Evolutionary conservation across 345 rosid species (phyloP).

Genomic region (Citrus hindsii): DNA sequence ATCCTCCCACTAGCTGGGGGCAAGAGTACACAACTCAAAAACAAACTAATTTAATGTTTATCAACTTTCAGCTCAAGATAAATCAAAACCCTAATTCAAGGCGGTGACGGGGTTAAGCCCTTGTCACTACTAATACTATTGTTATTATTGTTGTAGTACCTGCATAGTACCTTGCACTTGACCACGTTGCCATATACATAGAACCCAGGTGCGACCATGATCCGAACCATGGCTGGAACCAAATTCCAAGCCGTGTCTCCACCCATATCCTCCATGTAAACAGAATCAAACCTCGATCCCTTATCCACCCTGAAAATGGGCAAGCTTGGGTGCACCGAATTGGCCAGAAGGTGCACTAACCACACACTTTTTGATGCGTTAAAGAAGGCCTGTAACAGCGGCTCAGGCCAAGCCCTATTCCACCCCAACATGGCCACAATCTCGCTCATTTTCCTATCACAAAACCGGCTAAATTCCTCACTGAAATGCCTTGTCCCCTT

Average conservation of each 20-base stretch:
- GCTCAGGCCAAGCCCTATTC: conserved; percentile 89
- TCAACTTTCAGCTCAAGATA: neutral
- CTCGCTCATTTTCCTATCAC: conserved; percentile 93
- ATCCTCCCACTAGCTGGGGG: neutral
- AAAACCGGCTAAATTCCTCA: conserved; percentile 78
- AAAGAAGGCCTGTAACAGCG: conserved; percentile 76
- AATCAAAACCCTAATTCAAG: conserved; percentile 3
- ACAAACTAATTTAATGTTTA: neutral
- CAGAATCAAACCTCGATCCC: conserved; percentile 53
- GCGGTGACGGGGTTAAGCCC: conserved; percentile 25
- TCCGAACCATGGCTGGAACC: conserved; percentile 51
- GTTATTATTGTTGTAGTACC: conserved; percentile 39
- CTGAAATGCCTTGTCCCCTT: conserved; percentile 88
- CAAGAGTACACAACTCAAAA: neutral
- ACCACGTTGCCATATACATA: conserved; percentile 73
- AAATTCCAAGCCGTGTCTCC: conserved; percentile 54
- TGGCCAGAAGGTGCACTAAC: conserved; percentile 87
- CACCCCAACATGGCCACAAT: conserved; percentile 78
- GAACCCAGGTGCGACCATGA: conserved; percentile 92
- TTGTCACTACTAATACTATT: conserved; percentile 9
- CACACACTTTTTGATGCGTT: conserved; percentile 81
- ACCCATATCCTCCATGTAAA: conserved; percentile 84
- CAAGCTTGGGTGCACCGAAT: conserved; percentile 79
- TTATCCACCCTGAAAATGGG: conserved; percentile 75
- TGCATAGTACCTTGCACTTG: conserved; percentile 90